These are phyloP conservation scores for Ophiostoma tasmaniense DNA, from an alignment of 2,329 filamentous ascomycete genomes.

Conservation along the genomic window DNA sequence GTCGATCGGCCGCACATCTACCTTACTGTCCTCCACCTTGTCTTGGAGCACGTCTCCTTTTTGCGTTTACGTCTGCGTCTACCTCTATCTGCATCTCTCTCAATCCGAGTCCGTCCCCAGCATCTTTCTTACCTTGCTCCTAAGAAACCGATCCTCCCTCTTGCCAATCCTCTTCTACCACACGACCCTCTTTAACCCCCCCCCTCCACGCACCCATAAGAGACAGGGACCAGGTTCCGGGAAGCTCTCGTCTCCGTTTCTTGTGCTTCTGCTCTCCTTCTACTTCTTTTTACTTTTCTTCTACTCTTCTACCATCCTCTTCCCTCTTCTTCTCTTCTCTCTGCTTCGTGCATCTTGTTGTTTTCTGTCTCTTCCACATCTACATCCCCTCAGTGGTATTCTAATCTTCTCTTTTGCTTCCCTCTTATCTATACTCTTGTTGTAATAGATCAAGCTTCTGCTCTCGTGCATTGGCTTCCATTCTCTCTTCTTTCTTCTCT, in stretches of 20 bases:
- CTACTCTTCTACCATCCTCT: conserved; percentile 1
- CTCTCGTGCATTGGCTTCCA: conserved; percentile 8
- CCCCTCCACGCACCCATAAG: background rate
- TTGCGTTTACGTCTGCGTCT: background rate
- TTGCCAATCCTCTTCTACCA: background rate
- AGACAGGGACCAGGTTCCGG: conserved; percentile 2
- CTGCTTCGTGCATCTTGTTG: background rate
- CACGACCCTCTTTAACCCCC: background rate
- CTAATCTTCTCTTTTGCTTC: background rate
- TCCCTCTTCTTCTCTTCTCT: conserved; percentile 1
- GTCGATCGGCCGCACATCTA: conserved; percentile 8
- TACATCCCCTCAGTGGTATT: background rate
- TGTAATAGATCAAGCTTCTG: conserved; percentile 11
- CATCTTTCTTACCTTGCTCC: background rate
- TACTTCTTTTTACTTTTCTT: conserved; percentile 7
- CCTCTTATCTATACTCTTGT: conserved; percentile 1
- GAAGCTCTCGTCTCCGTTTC: conserved; percentile 7
- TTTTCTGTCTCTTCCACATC: background rate
- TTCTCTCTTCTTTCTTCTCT: background rate
- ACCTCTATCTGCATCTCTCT: background rate
- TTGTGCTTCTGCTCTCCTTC: background rate
- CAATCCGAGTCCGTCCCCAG: background rate
- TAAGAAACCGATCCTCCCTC: background rate
- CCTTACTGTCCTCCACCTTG: background rate
- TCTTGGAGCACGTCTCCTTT: background rate